Percentiles rank a stretch among this genome's conserved stretches.
Conservation (phyloP, 345 rosid genomes). For the Rubroshorea leprosula region DNA sequence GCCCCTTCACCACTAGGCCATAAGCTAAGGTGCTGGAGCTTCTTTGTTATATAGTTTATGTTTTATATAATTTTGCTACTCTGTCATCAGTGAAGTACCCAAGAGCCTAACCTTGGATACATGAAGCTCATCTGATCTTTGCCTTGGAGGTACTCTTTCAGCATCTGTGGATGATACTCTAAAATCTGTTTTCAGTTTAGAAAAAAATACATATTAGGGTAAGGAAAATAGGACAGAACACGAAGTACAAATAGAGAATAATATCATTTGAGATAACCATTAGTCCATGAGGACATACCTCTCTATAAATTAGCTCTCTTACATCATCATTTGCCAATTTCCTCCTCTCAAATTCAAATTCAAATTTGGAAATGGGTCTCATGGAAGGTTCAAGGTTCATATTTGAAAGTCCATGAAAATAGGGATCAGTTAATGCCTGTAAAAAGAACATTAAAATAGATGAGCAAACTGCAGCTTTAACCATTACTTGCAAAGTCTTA, state of each 20-base stretch:
- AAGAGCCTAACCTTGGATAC: conserved; percentile 72
- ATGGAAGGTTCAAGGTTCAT: conserved; percentile 65
- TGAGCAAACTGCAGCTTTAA: background rate
- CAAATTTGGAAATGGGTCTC: conserved; percentile 78
- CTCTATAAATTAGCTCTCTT: conserved; percentile 87
- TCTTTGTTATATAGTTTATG: background rate
- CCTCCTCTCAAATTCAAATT: conserved; percentile 87
- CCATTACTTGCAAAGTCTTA: conserved; percentile 17
- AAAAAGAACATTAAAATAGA: conserved; percentile 7
- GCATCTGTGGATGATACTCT: conserved; percentile 87
- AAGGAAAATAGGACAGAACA: conserved; percentile 7
- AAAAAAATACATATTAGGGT: conserved; percentile 10
- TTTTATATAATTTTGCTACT: background rate
- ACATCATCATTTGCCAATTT: conserved; percentile 76
- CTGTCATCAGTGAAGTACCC: background rate
- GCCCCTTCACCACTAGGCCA: too few species aligned
- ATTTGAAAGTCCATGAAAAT: conserved; percentile 75
- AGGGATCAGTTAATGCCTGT: conserved; percentile 90
- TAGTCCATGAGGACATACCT: conserved; percentile 37
- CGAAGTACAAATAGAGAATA: conserved; percentile 7
- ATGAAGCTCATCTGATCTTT: conserved; percentile 74
- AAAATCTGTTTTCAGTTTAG: conserved; percentile 52
- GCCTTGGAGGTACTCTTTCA: conserved; percentile 64
- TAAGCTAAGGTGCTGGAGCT: too few species aligned
- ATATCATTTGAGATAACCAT: conserved; percentile 9